Base-by-base conservation (phyloP, 129 eudicot species). In the Oenanthe sinensis region DNA sequence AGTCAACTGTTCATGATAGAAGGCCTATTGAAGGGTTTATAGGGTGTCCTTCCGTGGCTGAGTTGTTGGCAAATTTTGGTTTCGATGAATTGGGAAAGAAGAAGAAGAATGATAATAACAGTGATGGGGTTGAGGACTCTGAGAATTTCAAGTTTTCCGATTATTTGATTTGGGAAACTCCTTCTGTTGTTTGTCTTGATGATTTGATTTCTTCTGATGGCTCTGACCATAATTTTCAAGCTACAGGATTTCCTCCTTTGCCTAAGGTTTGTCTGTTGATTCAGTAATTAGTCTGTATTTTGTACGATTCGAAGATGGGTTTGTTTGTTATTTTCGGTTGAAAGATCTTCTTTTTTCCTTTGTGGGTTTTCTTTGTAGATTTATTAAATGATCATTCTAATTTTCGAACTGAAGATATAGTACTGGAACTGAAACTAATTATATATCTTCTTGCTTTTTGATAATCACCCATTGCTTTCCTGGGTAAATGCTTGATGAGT, bases 161-260 rank as follows among this genome's bases (percentile, higher is more conserved):
- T 78, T 79, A 83, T 67, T 77, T 89, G 69, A 92, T 88, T 79
- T 93, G 98, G 98, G 97, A 93, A 17, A 87, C 93, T 78, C 97
- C 97, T 37, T 71, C 85, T 50, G 74, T 89, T 78, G 86, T 88
- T 68, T 89, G 89, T 71, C 73, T 93, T 63, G 97, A 93, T 89
- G 98, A 93, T 77, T 83, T 91, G 87, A 85, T 93, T 77, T 90
- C 79, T 45, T 82, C 89, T 30, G 83, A 84, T 84, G 90, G 84
- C 15, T 71, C 75, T 77, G 87, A 79, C 2, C 98, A 86, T 85
- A 79, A 40, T 77, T 89, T 86, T 84, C 90, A 84, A 69, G 93
- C 97, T 77, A 86, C 87, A 85, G 97, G 89, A 62, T 88, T 90
- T 24, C 96, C 96, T 63, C 92, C 98, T 85, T 74, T 93, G 68